Evolutionary conservation across 371 early-diverging fungal genomes (phyloP).

Genomic region (Thermomucor indicae-seudaticae): DNA sequence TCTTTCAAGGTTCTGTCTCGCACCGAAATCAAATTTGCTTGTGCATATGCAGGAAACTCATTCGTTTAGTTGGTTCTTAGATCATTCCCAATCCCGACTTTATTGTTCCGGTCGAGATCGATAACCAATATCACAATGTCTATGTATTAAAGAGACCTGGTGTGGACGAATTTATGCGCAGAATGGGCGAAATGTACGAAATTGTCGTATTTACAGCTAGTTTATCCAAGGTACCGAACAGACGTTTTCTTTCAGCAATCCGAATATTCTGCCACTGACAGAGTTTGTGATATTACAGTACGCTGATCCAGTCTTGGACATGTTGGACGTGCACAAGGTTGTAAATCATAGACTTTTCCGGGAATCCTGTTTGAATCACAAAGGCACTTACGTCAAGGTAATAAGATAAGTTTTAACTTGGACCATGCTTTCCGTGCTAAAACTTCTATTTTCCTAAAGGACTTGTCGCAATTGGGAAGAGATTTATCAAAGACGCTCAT

Average conservation of each 20-base stretch:
- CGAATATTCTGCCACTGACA: no score
- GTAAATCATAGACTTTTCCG: constrained; percentile 92
- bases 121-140: constrained; percentile 87
- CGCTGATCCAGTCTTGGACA: constrained; percentile 95
- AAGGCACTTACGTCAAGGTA: constrained; percentile 96
- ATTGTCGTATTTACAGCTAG: constrained; percentile 96
- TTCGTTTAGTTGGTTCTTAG: constrained; percentile 24
- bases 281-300: constrained; percentile 63
- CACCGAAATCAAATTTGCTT: not conserved
- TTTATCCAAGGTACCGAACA: constrained; percentile 74
- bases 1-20: constrained; percentile 47
- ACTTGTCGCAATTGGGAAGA: constrained; percentile 80
- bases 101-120: constrained; percentile 87
- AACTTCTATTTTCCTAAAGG: no score
- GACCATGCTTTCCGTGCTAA: no score
- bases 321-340: constrained; percentile 81
- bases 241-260: no score
- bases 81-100: constrained; percentile 80
- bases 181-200: constrained; percentile 87
- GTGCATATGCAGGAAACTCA: not conserved
- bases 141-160: constrained; percentile 96
- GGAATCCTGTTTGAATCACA: constrained; percentile 91
- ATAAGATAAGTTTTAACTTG: no score
- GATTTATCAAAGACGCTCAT: constrained; percentile 79
- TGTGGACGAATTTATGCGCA: constrained; percentile 89